Base-by-base conservation (phyloP, 2,329 filamentous ascomycete genomes). In the Fusarium azukiicola region DNA sequence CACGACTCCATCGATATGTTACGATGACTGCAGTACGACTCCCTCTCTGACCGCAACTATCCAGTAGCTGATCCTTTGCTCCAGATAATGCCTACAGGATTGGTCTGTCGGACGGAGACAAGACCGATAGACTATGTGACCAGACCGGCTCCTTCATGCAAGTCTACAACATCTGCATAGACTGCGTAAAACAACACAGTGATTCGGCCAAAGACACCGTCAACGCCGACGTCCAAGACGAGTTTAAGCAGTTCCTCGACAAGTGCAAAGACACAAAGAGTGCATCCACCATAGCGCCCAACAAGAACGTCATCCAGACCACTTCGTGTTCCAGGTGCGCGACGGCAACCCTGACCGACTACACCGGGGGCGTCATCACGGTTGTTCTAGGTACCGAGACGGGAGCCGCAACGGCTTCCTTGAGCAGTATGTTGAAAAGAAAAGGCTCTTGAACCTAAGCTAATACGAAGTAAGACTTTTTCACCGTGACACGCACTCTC, bases 81-180 rank as follows among this genome's bases (percentile, higher is more conserved):
- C 13, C 21, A 70, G 54, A 70, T 14, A 36, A 42, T 21, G 56
- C 69, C 2, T 71, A 71, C 38, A 71, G 52, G 23, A 66, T 71
- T 19, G 69, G 23, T 21, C n/a, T 66, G 11, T 71, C 69, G 16
- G n/a, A 32, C 3, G 69, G 69, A 32, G 63, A 49, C 21, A 71
- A 71, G 11, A 36, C n/a, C 5, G 46, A 38, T 1, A 44, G 38
- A 13, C 38, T 71, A 23, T 71, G 69, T 6, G n/a, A 27, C 11
- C 23, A 50, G 21, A 42, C 36, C 32, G 32, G 68, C 2, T 49
- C 42, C 4, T 70, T 70, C 36, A 47, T 42, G 44, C 14, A 27
- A 2, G 44, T 54, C 6, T 70, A 63, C 32, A 40, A 50, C n/a
- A 63, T 50, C 21, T 70, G 68, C 36, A 38, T 38, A 17, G 42